Base-by-base conservation (phyloP, 352 stramenopile species). In the Pythium diclinum region DNA sequence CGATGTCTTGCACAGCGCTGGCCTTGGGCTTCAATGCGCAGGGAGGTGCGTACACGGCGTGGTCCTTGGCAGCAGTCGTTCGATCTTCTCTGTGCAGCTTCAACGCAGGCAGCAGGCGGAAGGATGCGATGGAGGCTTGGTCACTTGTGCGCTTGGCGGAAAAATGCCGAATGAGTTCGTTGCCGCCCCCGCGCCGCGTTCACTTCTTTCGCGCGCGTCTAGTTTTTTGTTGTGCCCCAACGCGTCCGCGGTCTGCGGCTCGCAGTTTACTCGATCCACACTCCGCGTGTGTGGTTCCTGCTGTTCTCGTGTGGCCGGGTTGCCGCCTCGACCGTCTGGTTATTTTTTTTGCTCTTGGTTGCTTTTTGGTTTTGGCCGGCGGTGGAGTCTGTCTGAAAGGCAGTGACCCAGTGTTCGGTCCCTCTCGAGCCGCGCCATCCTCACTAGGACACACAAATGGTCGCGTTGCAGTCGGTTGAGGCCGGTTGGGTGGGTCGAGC, bases 291-390 rank as follows among this genome's bases (percentile, higher is more conserved):
- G 44, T 51, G 44, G 40, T 63, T 67, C 54, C 56, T 46, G 58
- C 57, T 46, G 6, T 25, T 14, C 25, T 28, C 47, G n/a, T 55
- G 38, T 59, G 48, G 61, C 46, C 62, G 38, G 40, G 44, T 46
- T 23, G 17, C 51, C 56, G 32, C 25, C 49, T 61, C 57, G 38
- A 59, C 63, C 63, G 53, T 49, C 65, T 67, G 65, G 65, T 54
- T 42, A 47, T 63, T 53, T 53, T 61, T 67, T 67, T 62, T 28
- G 44, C 53, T 49, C 59, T 67, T 67, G 65, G 59, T 71, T 71
- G 58, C 59, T 42, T 54, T 54, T 61, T 57, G 61, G 59, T 28
- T 47, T 59, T 61, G 25, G 25, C 25, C 25, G 25, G 25, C 25
- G 25, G 25, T 28, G 25, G 25, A 28, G 25, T 28, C 23, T 14